Evolutionary conservation across 768 basidiomycete species (phyloP), one percentile per base, ranked within the genome.

Genomic region (Thelephora ganbajun): DNA sequence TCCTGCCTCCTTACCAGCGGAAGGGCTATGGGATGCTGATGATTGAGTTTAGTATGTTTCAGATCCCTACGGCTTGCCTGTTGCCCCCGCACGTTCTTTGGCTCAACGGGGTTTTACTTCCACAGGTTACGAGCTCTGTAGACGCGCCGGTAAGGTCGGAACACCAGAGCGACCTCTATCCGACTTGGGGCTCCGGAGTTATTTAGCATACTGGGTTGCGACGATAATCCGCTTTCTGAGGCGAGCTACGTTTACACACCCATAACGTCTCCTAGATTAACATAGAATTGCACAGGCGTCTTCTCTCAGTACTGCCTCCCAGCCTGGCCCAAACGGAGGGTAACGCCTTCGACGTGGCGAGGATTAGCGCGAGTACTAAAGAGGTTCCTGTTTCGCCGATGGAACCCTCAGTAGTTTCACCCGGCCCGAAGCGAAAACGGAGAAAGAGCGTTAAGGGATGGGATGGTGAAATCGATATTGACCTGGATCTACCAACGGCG

Each of bases 151-250:
- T 1, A 87, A 82, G 56, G 70, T 86, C 5, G 92, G 92, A 14
- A 91, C 90, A 1, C 96, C 96, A 0, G 96, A 99, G 66, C 78
- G 94, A 7, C 96, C 96, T 1, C 69, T 99, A 3, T 96, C 92
- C 0, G 91, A 92, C 52, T 78, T 98, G 13, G 96, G 96, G 6
- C 70, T 93, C 11, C 76, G 86, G 47, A 85, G 89, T 49, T 99
- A 98, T 64, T 76, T 89, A 30, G 75, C 86, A 6, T 91, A 82
- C 59, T 93, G 90, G 90, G 77, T 86, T 2, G 74, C 84, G 6
- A 81, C 80, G 0, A 69, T 93, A 49, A 63, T 92, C n/a, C 77
- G 89, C 35, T 91, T 88, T 70, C 77, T 92, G 61, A 70, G 82
- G 82, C 83, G 54, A 33, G 61, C 48, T 58, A 50, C 6, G 19